Conservation (phyloP, 1,284 basidiomycete species). For the Tilletia walkeri region DNA sequence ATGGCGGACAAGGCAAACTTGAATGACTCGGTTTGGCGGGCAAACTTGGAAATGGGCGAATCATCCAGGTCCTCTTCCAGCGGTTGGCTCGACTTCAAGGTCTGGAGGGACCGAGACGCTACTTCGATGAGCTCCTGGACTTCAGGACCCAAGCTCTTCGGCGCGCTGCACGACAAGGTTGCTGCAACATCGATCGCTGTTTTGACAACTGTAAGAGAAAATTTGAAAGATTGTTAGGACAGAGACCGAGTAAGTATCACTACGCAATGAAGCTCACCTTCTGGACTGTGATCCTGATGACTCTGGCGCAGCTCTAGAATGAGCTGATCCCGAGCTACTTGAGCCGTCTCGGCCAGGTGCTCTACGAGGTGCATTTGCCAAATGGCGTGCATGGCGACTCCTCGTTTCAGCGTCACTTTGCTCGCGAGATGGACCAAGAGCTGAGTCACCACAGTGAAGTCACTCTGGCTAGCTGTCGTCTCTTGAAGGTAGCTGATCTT, state of each 20-base stretch:
- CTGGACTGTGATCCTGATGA: background rate
- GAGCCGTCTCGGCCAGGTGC: too few species aligned
- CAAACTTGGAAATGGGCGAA: background rate
- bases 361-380: conserved; percentile 32
- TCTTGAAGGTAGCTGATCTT: too few species aligned
- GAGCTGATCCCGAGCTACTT: too few species aligned
- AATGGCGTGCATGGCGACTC: conserved; percentile 37
- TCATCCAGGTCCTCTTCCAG: background rate
- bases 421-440: conserved; percentile 30
- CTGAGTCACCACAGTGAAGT: background rate
- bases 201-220: background rate
- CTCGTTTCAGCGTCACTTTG: conserved; percentile 33
- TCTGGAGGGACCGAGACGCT: too few species aligned
- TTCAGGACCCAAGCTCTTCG: too few species aligned
- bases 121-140: too few species aligned
- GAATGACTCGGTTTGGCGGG: conserved; percentile 1
- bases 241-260: background rate
- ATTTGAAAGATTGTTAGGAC: background rate
- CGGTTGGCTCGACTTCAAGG: too few species aligned
- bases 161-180: background rate
- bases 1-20: background rate
- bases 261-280: background rate
- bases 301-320: too few species aligned
- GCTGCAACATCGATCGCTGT: background rate
- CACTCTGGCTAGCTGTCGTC: background rate